Base-by-base conservation (phyloP, 1,284 basidiomycete genomes). In the Ganoderma resinaceum region DNA sequence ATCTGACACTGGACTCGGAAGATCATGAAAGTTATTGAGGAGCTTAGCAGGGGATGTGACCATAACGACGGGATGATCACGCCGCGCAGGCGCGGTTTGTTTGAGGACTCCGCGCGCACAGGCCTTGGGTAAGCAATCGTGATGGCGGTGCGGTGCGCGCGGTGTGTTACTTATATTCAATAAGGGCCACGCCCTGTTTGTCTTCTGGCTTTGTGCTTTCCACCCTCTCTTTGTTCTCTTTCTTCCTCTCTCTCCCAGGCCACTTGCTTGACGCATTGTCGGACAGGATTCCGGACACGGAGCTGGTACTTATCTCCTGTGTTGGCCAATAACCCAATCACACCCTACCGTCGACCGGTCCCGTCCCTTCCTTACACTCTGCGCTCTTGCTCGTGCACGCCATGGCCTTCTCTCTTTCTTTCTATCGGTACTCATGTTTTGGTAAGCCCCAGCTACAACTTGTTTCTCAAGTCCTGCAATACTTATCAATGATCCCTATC, bases 231-330 rank as follows among this genome's bases (percentile, higher is more conserved):
- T 66, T 64, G 66, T 63, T 67, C 69, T 64, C 38, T 66, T 62
- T 53, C 61, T 62, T 61, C 58, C 37, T 64, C 67, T 66, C 63
- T 63, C 67, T 55, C 61, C 68, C 69, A 73, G 66, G 71, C 73
- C 74, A 69, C 72, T 72, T 71, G 72, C 70, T 72, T 73, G 69
- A 72, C 70, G 72, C 75, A 73, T 72, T 73, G 73, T 76, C 76
- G 77, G 77, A 78, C 77, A 76, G 77, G 78, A 75, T 69, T 77
- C 78, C 77, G 75, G 74, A 75, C 74, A 72, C 77, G 76, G 75
- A 79, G 77, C 77, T 78, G 75, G 75, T 75, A 74, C 77, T 78
- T 77, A 76, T 70, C 73, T 73, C 67, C 62, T 72, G 73, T 73
- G 75, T 78, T 70, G 72, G 72, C 72, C 66, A 23, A 52, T 59